Evolutionary conservation across 2,329 filamentous ascomycete genomes (phyloP).

Genomic region (Corynespora cassiicola): DNA sequence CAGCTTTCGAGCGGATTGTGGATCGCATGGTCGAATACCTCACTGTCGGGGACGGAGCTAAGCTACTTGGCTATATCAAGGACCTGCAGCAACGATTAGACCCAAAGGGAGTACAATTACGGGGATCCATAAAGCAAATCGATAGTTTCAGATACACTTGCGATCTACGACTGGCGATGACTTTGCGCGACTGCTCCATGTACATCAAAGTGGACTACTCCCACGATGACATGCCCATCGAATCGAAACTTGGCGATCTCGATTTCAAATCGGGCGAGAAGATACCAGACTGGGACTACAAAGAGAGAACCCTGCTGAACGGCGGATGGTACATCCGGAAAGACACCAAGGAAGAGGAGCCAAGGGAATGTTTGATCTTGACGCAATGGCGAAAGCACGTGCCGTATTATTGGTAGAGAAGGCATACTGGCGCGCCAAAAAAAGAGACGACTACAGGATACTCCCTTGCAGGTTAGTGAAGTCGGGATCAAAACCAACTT

Average conservation of each 20-base stretch:
- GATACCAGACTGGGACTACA: constrained; percentile 47
- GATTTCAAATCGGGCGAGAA: constrained; percentile 54
- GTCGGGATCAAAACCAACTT: no score
- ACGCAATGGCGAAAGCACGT: constrained; percentile 6
- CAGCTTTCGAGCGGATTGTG: constrained; percentile 10
- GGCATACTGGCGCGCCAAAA: no score
- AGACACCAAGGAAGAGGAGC: constrained; percentile 8
- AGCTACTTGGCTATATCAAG: constrained; percentile 45
- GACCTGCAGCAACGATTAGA: constrained; percentile 48
- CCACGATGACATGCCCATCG: constrained; percentile 26
- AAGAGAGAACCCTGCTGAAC: constrained; percentile 47
- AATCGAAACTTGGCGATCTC: constrained; percentile 53
- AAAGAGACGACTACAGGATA: no score
- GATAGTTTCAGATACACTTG: not conserved
- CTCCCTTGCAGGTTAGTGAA: no score
- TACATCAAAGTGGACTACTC: constrained; percentile 42
- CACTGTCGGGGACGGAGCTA: constrained; percentile 38
- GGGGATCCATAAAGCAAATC: constrained; percentile 19
- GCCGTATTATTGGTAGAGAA: constrained; percentile 12
- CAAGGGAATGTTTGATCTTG: constrained; percentile 9
- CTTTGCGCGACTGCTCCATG: constrained; percentile 55
- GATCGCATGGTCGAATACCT: constrained; percentile 29
- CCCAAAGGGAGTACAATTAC: constrained; percentile 41
- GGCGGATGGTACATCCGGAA: constrained; percentile 51
- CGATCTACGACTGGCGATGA: constrained; percentile 51